A percentile compares a stretch with the other conserved stretches of the same genome.
Conservation (phyloP, 495 filamentous ascomycete species). For the Pseudomonodictys pantanalensis region DNA sequence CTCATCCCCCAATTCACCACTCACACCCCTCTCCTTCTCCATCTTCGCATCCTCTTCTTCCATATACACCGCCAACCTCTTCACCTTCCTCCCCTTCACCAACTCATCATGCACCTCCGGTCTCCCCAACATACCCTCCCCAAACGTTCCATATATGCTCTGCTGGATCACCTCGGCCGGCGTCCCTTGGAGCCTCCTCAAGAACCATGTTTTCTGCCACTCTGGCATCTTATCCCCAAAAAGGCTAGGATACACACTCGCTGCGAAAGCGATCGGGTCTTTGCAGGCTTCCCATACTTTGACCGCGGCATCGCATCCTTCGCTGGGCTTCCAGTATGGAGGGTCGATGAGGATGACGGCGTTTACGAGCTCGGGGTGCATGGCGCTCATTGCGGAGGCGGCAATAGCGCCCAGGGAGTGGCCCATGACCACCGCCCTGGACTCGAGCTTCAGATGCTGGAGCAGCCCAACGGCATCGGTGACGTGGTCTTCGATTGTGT, state of each 20-base stretch:
- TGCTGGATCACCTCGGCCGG: conserved; percentile 3
- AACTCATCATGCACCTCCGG: not conserved
- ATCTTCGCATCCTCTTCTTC: not conserved
- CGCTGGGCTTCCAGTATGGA: conserved; percentile 1
- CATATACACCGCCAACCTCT: conserved; percentile 1
- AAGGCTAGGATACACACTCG: not conserved
- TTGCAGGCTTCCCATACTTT: not conserved
- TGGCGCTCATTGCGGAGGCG: not conserved
- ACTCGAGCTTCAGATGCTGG: not conserved
- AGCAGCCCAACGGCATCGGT: conserved; percentile 2
- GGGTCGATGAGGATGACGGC: conserved; percentile 11
- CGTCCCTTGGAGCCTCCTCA: not conserved
- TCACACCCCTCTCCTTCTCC: not conserved
- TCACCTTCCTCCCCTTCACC: conserved; percentile 3
- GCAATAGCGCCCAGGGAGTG: conserved; percentile 11
- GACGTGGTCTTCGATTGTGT: not conserved
- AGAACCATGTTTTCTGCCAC: conserved; percentile 8
- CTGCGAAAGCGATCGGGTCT: not conserved
- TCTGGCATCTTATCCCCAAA: not conserved
- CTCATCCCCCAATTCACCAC: not conserved
- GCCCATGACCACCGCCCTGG: not conserved
- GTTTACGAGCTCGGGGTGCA: conserved; percentile 9
- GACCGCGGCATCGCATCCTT: not conserved
- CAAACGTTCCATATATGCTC: not conserved
- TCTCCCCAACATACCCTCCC: conserved; percentile 1